These are phyloP conservation scores for Pseudopyricularia cyperi DNA, from an alignment of 2,329 filamentous ascomycete genomes.

Conservation along the genomic window DNA sequence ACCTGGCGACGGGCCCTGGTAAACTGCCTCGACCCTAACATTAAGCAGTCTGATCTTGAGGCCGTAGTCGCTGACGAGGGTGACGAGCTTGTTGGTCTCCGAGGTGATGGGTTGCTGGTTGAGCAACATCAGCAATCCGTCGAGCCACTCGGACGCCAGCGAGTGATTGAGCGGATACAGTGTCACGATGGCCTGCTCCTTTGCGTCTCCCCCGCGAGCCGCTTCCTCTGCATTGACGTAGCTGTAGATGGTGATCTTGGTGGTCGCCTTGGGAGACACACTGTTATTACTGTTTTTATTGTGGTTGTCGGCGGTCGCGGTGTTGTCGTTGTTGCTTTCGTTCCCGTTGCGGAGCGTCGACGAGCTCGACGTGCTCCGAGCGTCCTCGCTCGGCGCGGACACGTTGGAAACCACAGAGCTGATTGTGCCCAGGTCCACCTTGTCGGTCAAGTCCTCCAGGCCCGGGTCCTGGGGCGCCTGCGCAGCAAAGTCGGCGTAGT, in stretches of 20 bases:
- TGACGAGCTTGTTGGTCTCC: conserved; percentile 82
- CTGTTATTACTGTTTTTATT: conserved; percentile 58
- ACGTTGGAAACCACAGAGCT: conserved; percentile 93
- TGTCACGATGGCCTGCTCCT: conserved; percentile 68
- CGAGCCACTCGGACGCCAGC: conserved; percentile 89
- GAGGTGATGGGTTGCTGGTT: conserved; percentile 95
- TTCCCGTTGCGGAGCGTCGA: conserved; percentile 24
- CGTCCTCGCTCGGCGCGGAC: conserved; percentile 48
- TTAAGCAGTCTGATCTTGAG: conserved; percentile 88
- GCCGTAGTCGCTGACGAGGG: conserved; percentile 77
- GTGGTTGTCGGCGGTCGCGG: conserved; percentile 29
- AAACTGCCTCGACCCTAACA: conserved; percentile 67
- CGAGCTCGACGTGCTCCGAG: conserved; percentile 27
- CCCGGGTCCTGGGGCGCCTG: conserved; percentile 52
- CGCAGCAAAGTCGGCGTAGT: conserved; percentile 73
- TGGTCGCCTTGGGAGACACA: conserved; percentile 36
- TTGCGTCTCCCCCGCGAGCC: conserved; percentile 17
- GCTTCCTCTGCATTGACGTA: conserved; percentile 34
- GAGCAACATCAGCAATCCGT: conserved; percentile 86
- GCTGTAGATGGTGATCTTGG: conserved; percentile 86
- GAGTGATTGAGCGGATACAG: conserved; percentile 70
- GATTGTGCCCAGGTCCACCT: conserved; percentile 75
- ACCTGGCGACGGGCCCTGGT: conserved; percentile 55
- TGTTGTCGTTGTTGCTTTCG: not conserved
- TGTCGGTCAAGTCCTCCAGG: conserved; percentile 62